A percentile compares a stretch with the other conserved stretches of the same genome.
Evolutionary conservation across 108 stramenopile genomes (phyloP).

Genomic region (Chaetoceros tenuissimus): DNA sequence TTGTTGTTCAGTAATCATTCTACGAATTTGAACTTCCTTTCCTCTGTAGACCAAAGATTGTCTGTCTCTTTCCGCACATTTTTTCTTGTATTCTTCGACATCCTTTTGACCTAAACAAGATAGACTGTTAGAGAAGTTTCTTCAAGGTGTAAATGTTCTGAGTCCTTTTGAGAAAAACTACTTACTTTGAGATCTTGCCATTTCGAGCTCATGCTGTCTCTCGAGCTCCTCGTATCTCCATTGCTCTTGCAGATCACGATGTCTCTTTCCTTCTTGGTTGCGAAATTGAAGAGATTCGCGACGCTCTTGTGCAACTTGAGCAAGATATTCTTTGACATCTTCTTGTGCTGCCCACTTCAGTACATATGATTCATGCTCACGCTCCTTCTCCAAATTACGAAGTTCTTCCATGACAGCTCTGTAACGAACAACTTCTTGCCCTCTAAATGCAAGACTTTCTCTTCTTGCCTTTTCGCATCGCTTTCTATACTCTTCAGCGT

Average conservation of each 20-base stretch:
- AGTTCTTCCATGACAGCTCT: slow-evolving; percentile 69
- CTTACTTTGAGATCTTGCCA: slow-evolving; percentile 54
- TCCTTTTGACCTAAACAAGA: slow-evolving; percentile 52
- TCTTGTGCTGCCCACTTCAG: slow-evolving; percentile 73
- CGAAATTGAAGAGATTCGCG: slow-evolving; percentile 57
- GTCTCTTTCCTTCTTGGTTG: slow-evolving; percentile 39
- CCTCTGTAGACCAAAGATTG: slow-evolving; percentile 54
- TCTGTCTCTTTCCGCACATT: slow-evolving; percentile 53
- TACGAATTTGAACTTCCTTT: slow-evolving; percentile 43
- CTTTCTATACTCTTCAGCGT: slow-evolving; percentile 51
- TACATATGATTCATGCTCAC: slow-evolving; percentile 70
- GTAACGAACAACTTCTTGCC: slow-evolving; percentile 51
- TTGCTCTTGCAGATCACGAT: slow-evolving; percentile 61
- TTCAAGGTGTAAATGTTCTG: not conserved
- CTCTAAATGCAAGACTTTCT: slow-evolving; percentile 51
- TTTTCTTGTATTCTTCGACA: slow-evolving; percentile 55
- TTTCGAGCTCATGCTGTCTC: slow-evolving; percentile 37
- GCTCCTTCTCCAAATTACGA: slow-evolving; percentile 39
- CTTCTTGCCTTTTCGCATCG: slow-evolving; percentile 47
- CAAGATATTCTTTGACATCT: slow-evolving; percentile 59
- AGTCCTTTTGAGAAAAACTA: slow-evolving; percentile 5
- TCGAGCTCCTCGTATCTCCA: slow-evolving; percentile 23
- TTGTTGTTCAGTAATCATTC: slow-evolving; percentile 43
- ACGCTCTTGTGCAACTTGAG: slow-evolving; percentile 46
- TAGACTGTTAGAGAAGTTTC: no score